phyloP scores from a whole-genome alignment of 805 yeast species.

The Cephaloascus albidus region DNA sequence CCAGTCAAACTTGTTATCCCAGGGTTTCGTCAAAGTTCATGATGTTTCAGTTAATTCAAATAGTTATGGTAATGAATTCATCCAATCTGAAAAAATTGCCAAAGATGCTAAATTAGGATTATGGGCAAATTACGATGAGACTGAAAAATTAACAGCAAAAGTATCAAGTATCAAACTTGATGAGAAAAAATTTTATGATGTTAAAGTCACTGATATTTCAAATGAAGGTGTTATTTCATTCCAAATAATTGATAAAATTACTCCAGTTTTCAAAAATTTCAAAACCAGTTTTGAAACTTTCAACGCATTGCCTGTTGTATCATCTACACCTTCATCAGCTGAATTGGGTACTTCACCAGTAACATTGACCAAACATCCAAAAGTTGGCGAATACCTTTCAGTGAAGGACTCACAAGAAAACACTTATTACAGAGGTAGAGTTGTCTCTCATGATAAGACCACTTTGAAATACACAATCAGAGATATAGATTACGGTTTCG shows the following conservation, averaged over 20 bases:
- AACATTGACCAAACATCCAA: slow-evolving; percentile 26
- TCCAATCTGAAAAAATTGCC: slow-evolving; percentile 58
- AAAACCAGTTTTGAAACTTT: slow-evolving; percentile 24
- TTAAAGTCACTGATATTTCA: slow-evolving; percentile 41
- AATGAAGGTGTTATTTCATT: slow-evolving; percentile 20
- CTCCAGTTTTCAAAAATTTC: slow-evolving; percentile 19
- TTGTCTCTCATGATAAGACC: slow-evolving; percentile 34
- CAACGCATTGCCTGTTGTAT: slow-evolving; percentile 25
- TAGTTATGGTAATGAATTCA: slow-evolving; percentile 42
- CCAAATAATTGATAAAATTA: slow-evolving; percentile 16
- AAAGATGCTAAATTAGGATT: slow-evolving; percentile 44
- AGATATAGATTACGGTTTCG: slow-evolving; percentile 55
- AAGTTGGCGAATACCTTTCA: slow-evolving; percentile 45
- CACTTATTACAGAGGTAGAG: slow-evolving; percentile 50
- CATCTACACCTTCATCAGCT: slow-evolving; percentile 15
- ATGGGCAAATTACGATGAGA: slow-evolving; percentile 50
- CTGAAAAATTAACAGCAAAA: slow-evolving; percentile 7
- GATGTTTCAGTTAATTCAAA: slow-evolving; percentile 55
- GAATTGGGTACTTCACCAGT: slow-evolving; percentile 23
- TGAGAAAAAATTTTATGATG: slow-evolving; percentile 35
- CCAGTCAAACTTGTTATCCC: slow-evolving; percentile 45
- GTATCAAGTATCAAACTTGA: slow-evolving; percentile 12
- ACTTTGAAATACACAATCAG: slow-evolving; percentile 37
- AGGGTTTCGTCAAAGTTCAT: slow-evolving; percentile 60
- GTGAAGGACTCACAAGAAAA: slow-evolving; percentile 43